Evolutionary conservation across 257 asterid genomes (phyloP).

Genomic region (Scutellaria minor): DNA sequence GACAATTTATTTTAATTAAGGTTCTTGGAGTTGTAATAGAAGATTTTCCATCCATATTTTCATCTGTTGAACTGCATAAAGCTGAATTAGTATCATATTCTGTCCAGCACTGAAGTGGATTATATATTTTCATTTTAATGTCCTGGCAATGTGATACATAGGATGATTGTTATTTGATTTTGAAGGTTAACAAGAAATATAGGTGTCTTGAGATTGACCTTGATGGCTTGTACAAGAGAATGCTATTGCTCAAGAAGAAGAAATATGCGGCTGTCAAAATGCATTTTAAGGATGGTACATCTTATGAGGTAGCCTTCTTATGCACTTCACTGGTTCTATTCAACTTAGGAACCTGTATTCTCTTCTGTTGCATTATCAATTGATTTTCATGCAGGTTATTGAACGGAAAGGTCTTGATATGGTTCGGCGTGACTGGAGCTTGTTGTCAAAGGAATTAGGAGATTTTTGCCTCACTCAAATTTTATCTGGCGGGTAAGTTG

Average conservation of each 20-base stretch:
- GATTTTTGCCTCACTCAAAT: conserved; percentile 93
- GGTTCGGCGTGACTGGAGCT: conserved; percentile 99
- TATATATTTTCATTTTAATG: conserved; percentile 4
- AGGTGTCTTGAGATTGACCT: conserved; percentile 96
- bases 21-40: conserved; percentile 5
- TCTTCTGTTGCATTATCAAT: conserved; percentile 30
- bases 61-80: conserved; percentile 23
- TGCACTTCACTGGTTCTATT: conserved; percentile 32
- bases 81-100: conserved; percentile 5
- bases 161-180: conserved; percentile 26
- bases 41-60: conserved; percentile 17
- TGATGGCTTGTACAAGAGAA: conserved; percentile 94
- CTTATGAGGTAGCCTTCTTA: conserved; percentile 65
- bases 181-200: conserved; percentile 94
- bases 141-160: conserved; percentile 21
- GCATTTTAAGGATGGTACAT: conserved; percentile 75
- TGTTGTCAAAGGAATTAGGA: conserved; percentile 92
- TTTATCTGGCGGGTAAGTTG: conserved; percentile 83
- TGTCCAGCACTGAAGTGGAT: conserved; percentile 25
- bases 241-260: conserved; percentile 97
- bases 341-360: conserved; percentile 5
- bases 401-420: conserved; percentile 98
- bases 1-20: neutral
- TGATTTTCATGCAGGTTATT: conserved; percentile 57
- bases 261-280: conserved; percentile 97